Conservation (phyloP, 257 asterid genomes). For the Eustoma russellianum region DNA sequence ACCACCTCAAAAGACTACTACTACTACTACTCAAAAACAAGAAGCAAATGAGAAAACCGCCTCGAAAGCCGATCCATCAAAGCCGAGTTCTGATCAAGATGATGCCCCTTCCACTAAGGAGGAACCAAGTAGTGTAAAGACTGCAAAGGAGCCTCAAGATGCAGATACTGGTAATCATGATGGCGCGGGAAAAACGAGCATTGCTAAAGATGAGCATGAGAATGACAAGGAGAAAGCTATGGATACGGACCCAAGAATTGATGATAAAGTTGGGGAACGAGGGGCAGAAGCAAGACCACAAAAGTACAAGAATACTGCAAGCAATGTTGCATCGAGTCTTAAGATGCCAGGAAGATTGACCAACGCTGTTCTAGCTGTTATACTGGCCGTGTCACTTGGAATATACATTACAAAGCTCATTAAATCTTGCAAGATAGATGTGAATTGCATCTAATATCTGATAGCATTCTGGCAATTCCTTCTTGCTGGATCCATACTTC, state of each 20-base stretch:
- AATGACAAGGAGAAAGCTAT: not conserved
- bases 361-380: conserved; percentile 18
- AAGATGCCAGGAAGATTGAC: conserved; percentile 36
- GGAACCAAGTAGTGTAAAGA: conserved; percentile 2
- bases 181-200: not conserved
- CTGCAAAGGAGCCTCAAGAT: not conserved
- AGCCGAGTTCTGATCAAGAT: conserved; percentile 3
- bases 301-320: conserved; percentile 14
- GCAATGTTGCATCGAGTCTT: conserved; percentile 23
- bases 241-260: conserved; percentile 6
- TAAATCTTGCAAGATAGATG: conserved; percentile 16
- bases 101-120: conserved; percentile 2
- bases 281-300: conserved; percentile 4
- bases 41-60: not conserved
- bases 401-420: conserved; percentile 22
- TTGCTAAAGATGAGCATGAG: not conserved
- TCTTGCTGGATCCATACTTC: no score
- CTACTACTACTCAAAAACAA: not conserved
- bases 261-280: not conserved
- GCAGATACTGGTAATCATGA: not conserved
- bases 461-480: no score
- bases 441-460: conserved; percentile 11
- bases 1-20: not conserved
- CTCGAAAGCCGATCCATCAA: conserved; percentile 3
- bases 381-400: conserved; percentile 41